Evolutionary conservation across 257 asterid genomes (phyloP), one percentile per base, ranked within the genome.

Genomic region (Lantana camara): DNA sequence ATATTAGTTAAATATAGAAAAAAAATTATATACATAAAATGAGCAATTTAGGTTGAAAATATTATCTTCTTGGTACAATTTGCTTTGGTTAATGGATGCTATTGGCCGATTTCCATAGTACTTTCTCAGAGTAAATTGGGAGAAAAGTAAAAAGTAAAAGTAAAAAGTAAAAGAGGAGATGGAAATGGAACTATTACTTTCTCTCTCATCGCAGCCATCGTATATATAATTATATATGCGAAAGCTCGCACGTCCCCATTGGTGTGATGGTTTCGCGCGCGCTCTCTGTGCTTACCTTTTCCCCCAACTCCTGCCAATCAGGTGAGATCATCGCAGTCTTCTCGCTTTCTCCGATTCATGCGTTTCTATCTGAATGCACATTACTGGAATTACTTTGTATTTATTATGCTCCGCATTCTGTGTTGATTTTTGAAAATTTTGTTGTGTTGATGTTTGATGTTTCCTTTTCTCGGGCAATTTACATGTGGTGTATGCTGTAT

Each of bases 321-420:
- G 82, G 80, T 74, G 61, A 76, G 71, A 68, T 79, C 69, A 10
- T 66, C 58, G 49, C 64, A 48, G 2, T 29, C 40, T 13, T 75
- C 49, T 48, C 4, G 57, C 38, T 16, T 59, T 23, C 45, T 62
- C 21, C 40, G 27, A 24, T 50, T 52, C 8, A 7, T 19, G 7
- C 22, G 23, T 2, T 27, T 5, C 20, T 27, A 4, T 42, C 3
- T 54, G 42, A 27, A 62, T 51, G 59, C 52, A 29, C 57, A 23
- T 40, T 66, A 40, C 2, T 20, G 20, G 34, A 1, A 37, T 21
- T 15, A 13, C 14, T 12, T 20, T 22, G 60, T 17, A 48, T 57
- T 60, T 38, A n/a, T n/a, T n/a, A 20, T 37, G 20, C 35, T 60
- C 64, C 34, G 68, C 76, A 62, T 70, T 71, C 9, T 56, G 37